Base-by-base conservation (phyloP, 352 stramenopile genomes). In the Phytopythium vexans region DNA sequence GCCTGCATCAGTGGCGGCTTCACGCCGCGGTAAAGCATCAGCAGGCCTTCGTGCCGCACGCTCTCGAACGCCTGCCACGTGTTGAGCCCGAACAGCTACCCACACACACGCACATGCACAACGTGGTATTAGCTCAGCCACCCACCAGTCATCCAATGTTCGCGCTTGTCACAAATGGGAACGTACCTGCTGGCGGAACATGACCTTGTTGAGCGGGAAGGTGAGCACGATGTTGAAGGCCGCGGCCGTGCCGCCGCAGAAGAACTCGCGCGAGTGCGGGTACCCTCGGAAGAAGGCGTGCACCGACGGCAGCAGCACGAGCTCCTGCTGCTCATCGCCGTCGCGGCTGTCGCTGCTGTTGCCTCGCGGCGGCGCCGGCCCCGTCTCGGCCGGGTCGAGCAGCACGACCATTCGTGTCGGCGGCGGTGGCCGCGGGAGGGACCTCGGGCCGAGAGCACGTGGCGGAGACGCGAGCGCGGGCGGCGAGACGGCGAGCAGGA, bases 201-300 rank as follows among this genome's bases (percentile, higher is more conserved):
- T 96, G 57, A 96, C 63, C 67, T 96, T 96, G 64, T 95, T 95
- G 38, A 80, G 79, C 34, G 82, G 71, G 60, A 96, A 96, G 6
- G 87, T 96, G 51, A 92, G 64, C 37, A 95, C 48, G 49, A 95
- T 94, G 57, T 96, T 96, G 68, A 94, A 87, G 36, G 86, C 82
- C 8, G 86, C 85, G 1, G 86, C 86, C 12, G 80, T 73, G 50
- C 82, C 86, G 37, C 86, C 86, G 39, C 84, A 91, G 48, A 83
- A 64, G 58, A 93, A 91, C 73, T 96, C 86, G 41, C 77, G 82
- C 52, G 90, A 43, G 49, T 93, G 81, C 49, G 82, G 83, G 49
- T 79, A 82, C 37, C 56, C 48, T 14, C 47, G 60, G 49, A 91
- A 91, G 45, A 89, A 69, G 40, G 53, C 43, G 5, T 49, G 45